These are phyloP conservation scores for Ormosia emarginata DNA, from an alignment of 306 rosid genomes.

Conservation along the genomic window DNA sequence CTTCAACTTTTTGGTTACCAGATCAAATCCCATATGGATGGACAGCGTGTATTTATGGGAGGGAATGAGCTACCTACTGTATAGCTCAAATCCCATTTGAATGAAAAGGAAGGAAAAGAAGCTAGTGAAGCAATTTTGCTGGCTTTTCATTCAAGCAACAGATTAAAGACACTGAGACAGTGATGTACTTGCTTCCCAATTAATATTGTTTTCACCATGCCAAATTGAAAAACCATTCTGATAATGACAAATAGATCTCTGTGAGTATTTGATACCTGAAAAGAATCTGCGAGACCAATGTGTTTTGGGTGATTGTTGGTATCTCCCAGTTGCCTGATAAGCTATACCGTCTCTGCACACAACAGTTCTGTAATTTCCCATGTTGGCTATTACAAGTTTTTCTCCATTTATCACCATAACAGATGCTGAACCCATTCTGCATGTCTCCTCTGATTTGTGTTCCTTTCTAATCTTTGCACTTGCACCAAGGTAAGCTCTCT, in stretches of 20 bases:
- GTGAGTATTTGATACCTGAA: constrained; percentile 37
- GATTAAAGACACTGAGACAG: background rate
- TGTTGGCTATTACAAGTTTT: constrained; percentile 62
- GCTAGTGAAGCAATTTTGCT: background rate
- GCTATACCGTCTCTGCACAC: constrained; percentile 79
- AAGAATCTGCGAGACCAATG: constrained; percentile 61
- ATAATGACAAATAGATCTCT: background rate
- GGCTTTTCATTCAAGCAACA: background rate
- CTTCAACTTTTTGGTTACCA: too few species aligned
- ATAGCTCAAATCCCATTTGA: too few species aligned
- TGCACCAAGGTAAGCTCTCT: constrained; percentile 60
- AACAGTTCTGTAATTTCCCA: constrained; percentile 73
- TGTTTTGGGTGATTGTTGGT: constrained; percentile 22
- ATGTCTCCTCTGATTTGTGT: constrained; percentile 29
- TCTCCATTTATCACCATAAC: constrained; percentile 68
- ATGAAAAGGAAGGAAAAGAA: background rate
- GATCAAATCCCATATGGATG: too few species aligned
- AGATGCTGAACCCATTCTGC: constrained; percentile 51
- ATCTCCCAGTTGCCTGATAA: constrained; percentile 35
- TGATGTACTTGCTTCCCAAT: background rate
- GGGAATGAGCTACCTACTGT: too few species aligned
- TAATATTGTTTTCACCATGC: background rate
- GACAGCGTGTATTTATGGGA: too few species aligned
- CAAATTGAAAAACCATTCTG: background rate
- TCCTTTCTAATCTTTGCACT: constrained; percentile 47